Evolutionary conservation across 352 stramenopile genomes (phyloP), one percentile per base, ranked within the genome.

Genomic region (Phytophthora tentaculata): DNA sequence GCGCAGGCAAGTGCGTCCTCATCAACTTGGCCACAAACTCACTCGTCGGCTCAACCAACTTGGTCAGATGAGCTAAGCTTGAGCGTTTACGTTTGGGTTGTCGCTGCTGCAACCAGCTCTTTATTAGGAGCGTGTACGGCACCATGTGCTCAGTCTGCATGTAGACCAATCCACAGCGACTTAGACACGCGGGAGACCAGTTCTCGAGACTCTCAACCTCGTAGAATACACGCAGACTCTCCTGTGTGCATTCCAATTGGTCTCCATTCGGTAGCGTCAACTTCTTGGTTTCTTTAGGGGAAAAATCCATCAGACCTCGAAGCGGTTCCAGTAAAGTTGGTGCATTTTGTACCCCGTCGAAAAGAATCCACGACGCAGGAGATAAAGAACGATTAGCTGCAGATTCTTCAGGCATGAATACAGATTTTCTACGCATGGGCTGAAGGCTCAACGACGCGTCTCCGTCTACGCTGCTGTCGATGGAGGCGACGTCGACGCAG

Each of bases 81-180:
- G 29, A 52, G 35, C 54, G 48, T 5, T 52, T 69, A 2, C 54
- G 49, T 47, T 67, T 71, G 1, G 43, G 47, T n/a, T 80, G 62
- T 9, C 54, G 50, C 22, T 79, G 59, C 12, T 57, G 59, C n/a
- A 72, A 50, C 83, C 84, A 93, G 41, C 74, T 84, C 56, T 91
- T 91, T 29, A 93, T 84, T 37, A 91, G 49, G 19, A 89, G 29
- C 5, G 81, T 93, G 54, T 91, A 91, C 13, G 84, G 70, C 16
- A 89, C 43, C 39, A 79, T 73, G 43, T 79, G 54, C 37, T 90
- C 78, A 0, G 61, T 57, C 22, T 83, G 77, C 37, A 93, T 71
- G 59, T 81, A 84, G n/a, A 91, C 50, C 14, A 93, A 64, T 2
- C 80, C 83, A 61, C 79, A 91, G 17, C 79, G 77, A 39, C 66